Conservation (phyloP, 192 early-diverging fungal species). For the Coemansia sp. region DNA sequence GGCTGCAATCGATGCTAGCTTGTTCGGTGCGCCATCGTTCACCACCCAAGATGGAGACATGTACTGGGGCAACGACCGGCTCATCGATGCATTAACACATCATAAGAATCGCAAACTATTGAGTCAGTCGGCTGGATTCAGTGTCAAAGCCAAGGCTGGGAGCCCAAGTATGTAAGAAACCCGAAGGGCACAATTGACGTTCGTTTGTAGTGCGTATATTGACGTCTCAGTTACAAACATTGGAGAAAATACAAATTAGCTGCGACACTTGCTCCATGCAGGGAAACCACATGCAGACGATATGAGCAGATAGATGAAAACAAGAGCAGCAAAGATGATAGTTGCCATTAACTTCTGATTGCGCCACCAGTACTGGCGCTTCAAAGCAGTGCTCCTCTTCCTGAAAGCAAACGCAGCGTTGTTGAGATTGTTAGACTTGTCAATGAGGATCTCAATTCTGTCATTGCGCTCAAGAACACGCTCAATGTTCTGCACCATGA, state of each 20-base stretch:
- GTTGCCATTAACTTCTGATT: constrained; percentile 81
- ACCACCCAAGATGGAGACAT: constrained; percentile 53
- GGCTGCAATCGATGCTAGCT: constrained; percentile 35
- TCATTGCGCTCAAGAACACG: constrained; percentile 84
- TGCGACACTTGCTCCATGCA: constrained; percentile 55
- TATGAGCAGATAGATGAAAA: constrained; percentile 75
- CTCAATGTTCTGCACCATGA: constrained; percentile 95
- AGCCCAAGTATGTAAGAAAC: constrained; percentile 17
- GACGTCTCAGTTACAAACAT: constrained; percentile 1
- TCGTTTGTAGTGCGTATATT: neutral
- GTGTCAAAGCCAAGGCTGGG: constrained; percentile 11
- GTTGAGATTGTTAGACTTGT: constrained; percentile 86
- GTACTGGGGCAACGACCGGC: constrained; percentile 62
- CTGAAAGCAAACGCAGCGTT: constrained; percentile 89
- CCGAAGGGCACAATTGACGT: neutral
- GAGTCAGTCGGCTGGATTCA: constrained; percentile 27
- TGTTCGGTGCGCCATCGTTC: constrained; percentile 60
- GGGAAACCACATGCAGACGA: constrained; percentile 82
- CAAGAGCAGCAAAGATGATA: constrained; percentile 58
- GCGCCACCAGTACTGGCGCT: constrained; percentile 93
- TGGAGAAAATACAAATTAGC: constrained; percentile 7
- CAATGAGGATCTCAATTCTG: constrained; percentile 83
- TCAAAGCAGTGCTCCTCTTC: constrained; percentile 79
- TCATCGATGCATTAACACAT: constrained; percentile 44
- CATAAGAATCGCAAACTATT: constrained; percentile 24